A percentile compares a stretch with the other conserved stretches of the same genome.
Conservation (phyloP, 257 asterid genomes). For the Capsicum chinense region DNA sequence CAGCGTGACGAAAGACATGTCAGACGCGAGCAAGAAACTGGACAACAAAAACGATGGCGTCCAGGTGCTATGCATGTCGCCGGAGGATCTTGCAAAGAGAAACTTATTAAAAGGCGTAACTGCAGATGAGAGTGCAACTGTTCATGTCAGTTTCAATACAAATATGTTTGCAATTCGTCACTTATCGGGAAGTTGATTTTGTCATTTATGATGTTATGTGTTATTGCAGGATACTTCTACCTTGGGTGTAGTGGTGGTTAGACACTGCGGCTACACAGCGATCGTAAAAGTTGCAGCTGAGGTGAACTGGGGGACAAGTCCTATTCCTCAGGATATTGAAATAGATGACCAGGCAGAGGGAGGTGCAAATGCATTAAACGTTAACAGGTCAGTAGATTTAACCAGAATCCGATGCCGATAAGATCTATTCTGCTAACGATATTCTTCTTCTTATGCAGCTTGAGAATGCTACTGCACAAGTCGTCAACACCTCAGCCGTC, state of each 20-base stretch:
- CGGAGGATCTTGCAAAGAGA: slow-evolving; percentile 64
- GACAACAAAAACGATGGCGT: slow-evolving; percentile 56
- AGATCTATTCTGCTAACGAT: neutral
- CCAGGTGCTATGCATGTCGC: slow-evolving; percentile 48
- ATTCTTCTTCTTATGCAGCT: slow-evolving; percentile 48
- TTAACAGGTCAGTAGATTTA: slow-evolving; percentile 67
- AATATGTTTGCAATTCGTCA: neutral
- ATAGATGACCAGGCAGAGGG: slow-evolving; percentile 87
- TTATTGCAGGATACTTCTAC: slow-evolving; percentile 81
- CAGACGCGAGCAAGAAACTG: slow-evolving; percentile 64
- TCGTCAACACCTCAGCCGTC: slow-evolving; percentile 56
- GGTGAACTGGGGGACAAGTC: slow-evolving; percentile 54
- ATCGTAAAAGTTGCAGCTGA: slow-evolving; percentile 72
- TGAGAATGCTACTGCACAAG: slow-evolving; percentile 79
- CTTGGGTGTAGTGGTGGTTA: slow-evolving; percentile 70
- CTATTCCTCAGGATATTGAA: slow-evolving; percentile 54
- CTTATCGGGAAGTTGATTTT: neutral
- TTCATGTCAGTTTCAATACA: slow-evolving; percentile 64
- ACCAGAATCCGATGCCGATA: slow-evolving; percentile 20
- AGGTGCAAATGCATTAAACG: slow-evolving; percentile 88
- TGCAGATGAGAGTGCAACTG: slow-evolving; percentile 90
- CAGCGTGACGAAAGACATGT: slow-evolving; percentile 67
- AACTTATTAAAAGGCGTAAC: slow-evolving; percentile 91
- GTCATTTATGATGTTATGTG: slow-evolving; percentile 13
- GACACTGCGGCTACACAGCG: slow-evolving; percentile 89